Conservation (phyloP, 2,329 filamentous ascomycete genomes). For the Aureobasidium sp. region DNA sequence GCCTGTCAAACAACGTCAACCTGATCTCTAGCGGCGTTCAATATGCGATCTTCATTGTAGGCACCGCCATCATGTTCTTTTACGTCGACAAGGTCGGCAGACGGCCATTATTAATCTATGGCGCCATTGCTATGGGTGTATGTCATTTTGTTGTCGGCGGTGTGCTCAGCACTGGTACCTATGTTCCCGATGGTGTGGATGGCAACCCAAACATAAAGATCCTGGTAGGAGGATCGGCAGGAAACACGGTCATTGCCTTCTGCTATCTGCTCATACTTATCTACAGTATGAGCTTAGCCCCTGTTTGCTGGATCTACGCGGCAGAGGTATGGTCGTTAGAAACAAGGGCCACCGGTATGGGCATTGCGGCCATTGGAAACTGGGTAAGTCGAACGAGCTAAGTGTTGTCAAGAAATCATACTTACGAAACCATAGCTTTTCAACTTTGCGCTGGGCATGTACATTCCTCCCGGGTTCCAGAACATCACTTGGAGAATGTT, state of each 20-base stretch:
- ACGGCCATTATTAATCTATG: constrained; percentile 36
- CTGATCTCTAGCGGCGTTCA: constrained; percentile 35
- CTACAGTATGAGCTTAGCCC: constrained; percentile 50
- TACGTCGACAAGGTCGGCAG: constrained; percentile 38
- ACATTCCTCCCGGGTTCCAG: constrained; percentile 51
- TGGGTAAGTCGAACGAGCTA: neutral
- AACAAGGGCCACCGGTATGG: neutral
- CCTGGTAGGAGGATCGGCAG: constrained; percentile 44
- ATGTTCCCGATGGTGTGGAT: constrained; percentile 39
- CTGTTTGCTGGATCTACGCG: neutral
- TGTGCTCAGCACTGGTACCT: constrained; percentile 36
- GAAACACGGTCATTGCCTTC: constrained; percentile 59
- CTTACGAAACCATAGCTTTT: constrained; percentile 33
- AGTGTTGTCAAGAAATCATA: constrained; percentile 36
- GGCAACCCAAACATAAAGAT: constrained; percentile 49
- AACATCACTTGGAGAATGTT: constrained; percentile 38
- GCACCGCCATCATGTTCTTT: constrained; percentile 35
- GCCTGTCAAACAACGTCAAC: constrained; percentile 47
- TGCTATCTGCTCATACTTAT: constrained; percentile 58
- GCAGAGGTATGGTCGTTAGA: neutral
- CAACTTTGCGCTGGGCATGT: constrained; percentile 54
- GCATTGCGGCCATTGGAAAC: neutral
- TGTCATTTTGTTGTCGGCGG: constrained; percentile 45
- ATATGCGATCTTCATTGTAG: constrained; percentile 38
- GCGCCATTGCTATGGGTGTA: constrained; percentile 36